A percentile compares a stretch with the other conserved stretches of the same genome.
These are phyloP conservation scores for Nephelium lappaceum DNA, from an alignment of 345 rosid genomes.

Conservation along the genomic window DNA sequence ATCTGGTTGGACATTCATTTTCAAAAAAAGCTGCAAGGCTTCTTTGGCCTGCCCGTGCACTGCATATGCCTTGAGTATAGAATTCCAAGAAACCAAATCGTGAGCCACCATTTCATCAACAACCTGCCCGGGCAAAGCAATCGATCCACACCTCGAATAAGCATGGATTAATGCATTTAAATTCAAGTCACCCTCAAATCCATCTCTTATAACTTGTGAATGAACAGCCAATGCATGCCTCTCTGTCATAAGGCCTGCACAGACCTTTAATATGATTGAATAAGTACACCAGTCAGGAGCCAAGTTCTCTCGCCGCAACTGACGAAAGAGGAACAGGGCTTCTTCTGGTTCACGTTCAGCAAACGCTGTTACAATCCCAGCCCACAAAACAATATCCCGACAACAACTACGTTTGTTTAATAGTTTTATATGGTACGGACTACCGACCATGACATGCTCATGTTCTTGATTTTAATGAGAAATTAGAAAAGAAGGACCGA, in stretches of 20 bases:
- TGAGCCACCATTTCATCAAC: slow-evolving; percentile 57
- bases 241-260: slow-evolving; percentile 71
- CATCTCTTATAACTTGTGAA: slow-evolving; percentile 61
- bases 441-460: too few relatives aligned
- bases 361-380: slow-evolving; percentile 72
- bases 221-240: slow-evolving; percentile 61
- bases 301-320: too few relatives aligned
- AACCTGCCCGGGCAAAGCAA: slow-evolving; percentile 61
- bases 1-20: slow-evolving; percentile 70
- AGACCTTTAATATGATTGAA: too few relatives aligned
- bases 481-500: too few relatives aligned
- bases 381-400: slow-evolving; percentile 74
- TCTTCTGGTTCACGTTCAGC: too few relatives aligned
- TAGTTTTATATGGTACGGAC: too few relatives aligned
- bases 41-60: slow-evolving; percentile 76
- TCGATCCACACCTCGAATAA: slow-evolving; percentile 74
- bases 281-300: too few relatives aligned
- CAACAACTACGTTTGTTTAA: too few relatives aligned
- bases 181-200: slow-evolving; percentile 60
- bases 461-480: too few relatives aligned
- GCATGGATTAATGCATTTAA: slow-evolving; percentile 82
- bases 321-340: too few relatives aligned
- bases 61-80: slow-evolving; percentile 83
- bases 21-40: slow-evolving; percentile 54
- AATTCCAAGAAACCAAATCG: slow-evolving; percentile 80